Percentiles rank a stretch among this genome's conserved stretches.
phyloP scores from a whole-genome alignment of 208 protist species.

The Zelonia costaricensis region DNA sequence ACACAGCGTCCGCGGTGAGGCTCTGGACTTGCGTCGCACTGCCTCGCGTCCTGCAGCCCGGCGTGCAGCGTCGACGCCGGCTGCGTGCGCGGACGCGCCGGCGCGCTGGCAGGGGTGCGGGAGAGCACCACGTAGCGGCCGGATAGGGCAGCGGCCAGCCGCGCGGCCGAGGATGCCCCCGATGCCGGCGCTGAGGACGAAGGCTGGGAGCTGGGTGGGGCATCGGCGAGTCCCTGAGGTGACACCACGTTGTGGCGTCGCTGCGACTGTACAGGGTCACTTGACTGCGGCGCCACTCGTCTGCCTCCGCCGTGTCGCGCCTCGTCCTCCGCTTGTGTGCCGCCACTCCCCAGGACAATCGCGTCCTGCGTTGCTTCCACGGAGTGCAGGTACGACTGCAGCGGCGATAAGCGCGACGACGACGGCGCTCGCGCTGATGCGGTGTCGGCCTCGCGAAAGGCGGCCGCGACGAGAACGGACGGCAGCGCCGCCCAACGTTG shows the following conservation, averaged over 20 bases:
- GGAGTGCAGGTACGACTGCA: conserved; percentile 22
- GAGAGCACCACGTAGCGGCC: conserved; percentile 25
- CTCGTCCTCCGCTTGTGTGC: background rate
- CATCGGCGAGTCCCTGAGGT: too few species aligned
- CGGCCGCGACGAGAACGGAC: background rate
- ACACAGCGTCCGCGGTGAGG: too few species aligned
- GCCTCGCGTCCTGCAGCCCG: too few species aligned
- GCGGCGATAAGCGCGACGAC: conserved; percentile 1
- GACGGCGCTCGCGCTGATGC: background rate
- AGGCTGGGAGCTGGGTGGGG: too few species aligned
- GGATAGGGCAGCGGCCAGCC: background rate
- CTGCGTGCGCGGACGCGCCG: background rate
- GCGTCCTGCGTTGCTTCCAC: background rate
- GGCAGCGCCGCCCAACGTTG: background rate
- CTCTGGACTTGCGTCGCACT: too few species aligned
- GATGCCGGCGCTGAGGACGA: background rate
- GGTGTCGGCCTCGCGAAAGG: background rate
- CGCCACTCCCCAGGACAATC: background rate
- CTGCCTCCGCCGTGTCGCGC: background rate
- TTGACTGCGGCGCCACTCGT: background rate
- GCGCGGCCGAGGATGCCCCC: too few species aligned
- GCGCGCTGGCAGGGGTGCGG: background rate
- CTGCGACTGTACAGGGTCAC: too few species aligned
- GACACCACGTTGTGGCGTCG: too few species aligned
- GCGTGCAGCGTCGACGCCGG: background rate